These are phyloP conservation scores for Lachancea quebecensis DNA, from an alignment of 805 yeast species.

Conservation along the genomic window DNA sequence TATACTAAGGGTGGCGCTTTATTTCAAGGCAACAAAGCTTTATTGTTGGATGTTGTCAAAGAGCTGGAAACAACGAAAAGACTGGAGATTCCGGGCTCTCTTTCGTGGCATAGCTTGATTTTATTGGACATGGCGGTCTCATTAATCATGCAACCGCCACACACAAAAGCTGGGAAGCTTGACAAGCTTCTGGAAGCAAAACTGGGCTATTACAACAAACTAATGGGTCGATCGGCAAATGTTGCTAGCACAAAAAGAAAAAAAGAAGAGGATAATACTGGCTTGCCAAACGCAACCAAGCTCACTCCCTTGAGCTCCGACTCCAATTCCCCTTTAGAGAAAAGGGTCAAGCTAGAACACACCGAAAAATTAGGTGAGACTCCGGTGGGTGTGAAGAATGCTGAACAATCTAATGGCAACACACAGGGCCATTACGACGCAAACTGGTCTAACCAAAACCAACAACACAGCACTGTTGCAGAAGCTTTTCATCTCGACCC, in stretches of 20 bases:
- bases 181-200: slow-evolving; percentile 26
- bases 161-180: slow-evolving; percentile 25
- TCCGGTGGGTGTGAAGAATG: slow-evolving; percentile 10
- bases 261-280: slow-evolving; percentile 1
- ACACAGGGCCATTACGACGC: slow-evolving; percentile 4
- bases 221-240: slow-evolving; percentile 20
- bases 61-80: slow-evolving; percentile 46
- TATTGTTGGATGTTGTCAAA: slow-evolving; percentile 44
- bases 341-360: slow-evolving; percentile 13
- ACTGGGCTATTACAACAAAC: slow-evolving; percentile 22
- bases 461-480: slow-evolving; percentile 17
- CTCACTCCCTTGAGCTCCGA: slow-evolving; percentile 7
- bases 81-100: slow-evolving; percentile 52
- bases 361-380: slow-evolving; percentile 3
- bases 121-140: slow-evolving; percentile 54
- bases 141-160: slow-evolving; percentile 51
- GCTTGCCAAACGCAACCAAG: background rate
- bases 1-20: slow-evolving; percentile 79
- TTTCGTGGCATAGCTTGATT: slow-evolving; percentile 50
- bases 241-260: background rate
- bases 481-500: slow-evolving; percentile 30
- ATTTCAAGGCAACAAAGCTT: slow-evolving; percentile 57
- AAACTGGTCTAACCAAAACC: background rate
- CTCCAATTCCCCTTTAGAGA: slow-evolving; percentile 11
- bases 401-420: background rate